Percentiles rank a stretch among this genome's conserved stretches.
These are phyloP conservation scores for Saturnispora galanensis DNA, from an alignment of 805 yeast species.

Conservation along the genomic window DNA sequence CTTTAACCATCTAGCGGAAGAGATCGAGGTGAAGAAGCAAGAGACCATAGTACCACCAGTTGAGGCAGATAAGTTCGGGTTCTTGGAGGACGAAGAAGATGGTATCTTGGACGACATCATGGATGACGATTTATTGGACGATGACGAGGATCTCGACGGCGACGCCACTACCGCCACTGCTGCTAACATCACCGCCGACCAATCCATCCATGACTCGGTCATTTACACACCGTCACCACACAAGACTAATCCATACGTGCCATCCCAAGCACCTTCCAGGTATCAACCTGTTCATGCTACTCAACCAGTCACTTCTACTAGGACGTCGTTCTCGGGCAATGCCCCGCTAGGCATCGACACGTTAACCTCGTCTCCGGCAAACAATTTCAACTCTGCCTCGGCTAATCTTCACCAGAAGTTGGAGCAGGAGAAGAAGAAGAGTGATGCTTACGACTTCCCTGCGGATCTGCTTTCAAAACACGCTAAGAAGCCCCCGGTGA, in stretches of 20 bases:
- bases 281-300: background rate
- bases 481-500: constrained; percentile 30
- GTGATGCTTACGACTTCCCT: constrained; percentile 77
- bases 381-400: constrained; percentile 1
- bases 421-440: constrained; percentile 38
- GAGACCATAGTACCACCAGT: background rate
- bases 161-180: too few species aligned
- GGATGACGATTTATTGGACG: constrained; percentile 31
- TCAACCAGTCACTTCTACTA: background rate
- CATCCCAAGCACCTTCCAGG: background rate
- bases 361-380: background rate
- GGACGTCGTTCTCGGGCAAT: background rate
- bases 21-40: background rate
- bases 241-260: background rate
- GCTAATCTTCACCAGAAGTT: constrained; percentile 11
- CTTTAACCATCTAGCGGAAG: constrained; percentile 5
- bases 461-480: constrained; percentile 37
- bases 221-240: background rate
- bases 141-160: constrained; percentile 10
- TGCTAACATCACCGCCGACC: too few species aligned
- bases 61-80: constrained; percentile 31
- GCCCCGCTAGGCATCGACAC: constrained; percentile 4
- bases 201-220: background rate
- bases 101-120: constrained; percentile 26
- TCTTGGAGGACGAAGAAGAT: constrained; percentile 37